phyloP scores from a whole-genome alignment of 2,329 filamentous ascomycete species.

The Phaeomoniella chlamydospora region DNA sequence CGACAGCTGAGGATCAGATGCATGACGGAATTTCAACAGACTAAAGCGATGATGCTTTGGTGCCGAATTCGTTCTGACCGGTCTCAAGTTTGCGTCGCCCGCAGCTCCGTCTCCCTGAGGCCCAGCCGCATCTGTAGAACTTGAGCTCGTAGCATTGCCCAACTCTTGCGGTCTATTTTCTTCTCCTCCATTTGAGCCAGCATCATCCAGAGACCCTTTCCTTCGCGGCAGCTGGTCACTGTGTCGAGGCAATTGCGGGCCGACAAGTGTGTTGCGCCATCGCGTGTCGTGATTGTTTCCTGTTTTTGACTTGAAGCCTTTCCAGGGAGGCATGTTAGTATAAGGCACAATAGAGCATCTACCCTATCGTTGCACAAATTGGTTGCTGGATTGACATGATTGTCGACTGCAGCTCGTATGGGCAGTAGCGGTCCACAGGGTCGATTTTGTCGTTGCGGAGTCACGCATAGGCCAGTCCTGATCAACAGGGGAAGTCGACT shows the following conservation, averaged over 20 bases:
- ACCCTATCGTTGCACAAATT: background rate
- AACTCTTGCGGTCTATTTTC: background rate
- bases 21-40: constrained; percentile 75
- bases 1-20: constrained; percentile 81
- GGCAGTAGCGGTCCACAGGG: background rate
- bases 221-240: background rate
- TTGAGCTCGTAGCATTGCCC: background rate
- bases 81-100: background rate
- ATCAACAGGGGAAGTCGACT: too few relatives aligned
- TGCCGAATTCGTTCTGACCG: constrained; percentile 1
- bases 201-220: background rate
- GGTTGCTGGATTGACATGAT: background rate
- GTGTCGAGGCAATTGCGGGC: background rate
- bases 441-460: background rate
- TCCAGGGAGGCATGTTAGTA: background rate
- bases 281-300: background rate
- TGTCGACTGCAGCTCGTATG: background rate
- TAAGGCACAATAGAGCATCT: background rate
- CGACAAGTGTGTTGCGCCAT: background rate
- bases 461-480: background rate
- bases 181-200: background rate
- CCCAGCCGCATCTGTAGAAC: background rate
- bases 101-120: background rate
- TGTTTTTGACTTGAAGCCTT: background rate
- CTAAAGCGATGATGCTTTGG: constrained; percentile 39